Evolutionary conservation across 2,329 filamentous ascomycete species (phyloP), one percentile per base, ranked within the genome.

Genomic region (Aspergillus sp.): DNA sequence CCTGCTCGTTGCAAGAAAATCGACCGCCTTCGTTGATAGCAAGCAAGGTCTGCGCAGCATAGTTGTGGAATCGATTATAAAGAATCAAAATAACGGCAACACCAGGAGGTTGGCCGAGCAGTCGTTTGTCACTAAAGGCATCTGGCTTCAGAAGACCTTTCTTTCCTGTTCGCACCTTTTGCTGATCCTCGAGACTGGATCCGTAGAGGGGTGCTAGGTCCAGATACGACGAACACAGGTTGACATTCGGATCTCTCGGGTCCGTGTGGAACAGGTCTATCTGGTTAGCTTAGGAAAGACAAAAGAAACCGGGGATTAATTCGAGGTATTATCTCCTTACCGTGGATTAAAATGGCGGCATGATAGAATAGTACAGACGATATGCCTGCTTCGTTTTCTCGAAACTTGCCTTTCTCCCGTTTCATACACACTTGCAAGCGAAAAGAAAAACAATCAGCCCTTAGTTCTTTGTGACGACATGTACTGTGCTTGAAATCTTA

Each of bases 301-400:
- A n/a, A n/a, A n/a, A n/a, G n/a, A n/a, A n/a, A n/a, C n/a, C n/a
- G n/a, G n/a, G n/a, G n/a, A n/a, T n/a, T n/a, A n/a, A n/a, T n/a
- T n/a, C n/a, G n/a, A n/a, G n/a, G n/a, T n/a, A n/a, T 4, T 37
- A 8, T 37, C 19, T 7, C 9, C 35, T 37, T 66, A 62, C 59
- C 75, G 44, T 77, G 75, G 19, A 76, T 77, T 44, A 77, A 74
- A 39, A 77, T 71, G 3, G 72, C 73, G 0, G 74, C 75, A 12
- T 74, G 67, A 32, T 73, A 74, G 45, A 77, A 71, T 7, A 76
- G 58, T 50, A 74, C 66, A 27, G 62, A 68, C 0, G 73, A 77
- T 36, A 77, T 52, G 2, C 69, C 72, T 28, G 68, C 69, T 2
- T 64, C 59, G 44, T 74, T 70, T 27, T 67, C 27, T 56, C 62